Percentiles rank a stretch among this genome's conserved stretches.
phyloP scores from a whole-genome alignment of 148 eudicot species.

The Polygonum aviculare region DNA sequence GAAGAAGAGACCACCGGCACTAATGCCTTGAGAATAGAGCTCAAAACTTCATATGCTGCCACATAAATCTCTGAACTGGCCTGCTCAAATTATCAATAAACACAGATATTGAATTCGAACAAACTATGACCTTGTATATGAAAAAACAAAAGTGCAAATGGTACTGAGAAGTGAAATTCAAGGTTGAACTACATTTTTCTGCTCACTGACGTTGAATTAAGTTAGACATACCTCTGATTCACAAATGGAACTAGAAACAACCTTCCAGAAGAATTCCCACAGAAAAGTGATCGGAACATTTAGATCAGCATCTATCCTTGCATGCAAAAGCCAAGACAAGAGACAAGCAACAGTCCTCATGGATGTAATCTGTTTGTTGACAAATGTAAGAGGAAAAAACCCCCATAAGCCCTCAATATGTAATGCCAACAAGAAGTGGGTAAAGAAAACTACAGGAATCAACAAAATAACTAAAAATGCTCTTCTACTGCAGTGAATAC shows the following conservation, averaged over 20 bases:
- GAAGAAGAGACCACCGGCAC: slow-evolving; percentile 37
- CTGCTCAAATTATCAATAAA: slow-evolving; percentile 31
- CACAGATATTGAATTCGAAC: slow-evolving; percentile 9
- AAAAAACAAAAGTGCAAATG: neutral
- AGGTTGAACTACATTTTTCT: neutral
- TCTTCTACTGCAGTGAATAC: slow-evolving; percentile 9
- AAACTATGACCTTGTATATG: neutral
- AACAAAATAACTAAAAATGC: neutral
- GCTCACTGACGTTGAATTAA: neutral
- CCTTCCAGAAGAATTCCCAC: slow-evolving; percentile 62
- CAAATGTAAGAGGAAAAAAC: neutral
- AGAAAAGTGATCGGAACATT: slow-evolving; percentile 32
- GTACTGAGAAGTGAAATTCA: neutral
- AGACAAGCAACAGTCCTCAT: slow-evolving; percentile 55
- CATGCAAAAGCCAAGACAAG: slow-evolving; percentile 48
- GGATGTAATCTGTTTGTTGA: slow-evolving; percentile 49
- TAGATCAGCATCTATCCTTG: slow-evolving; percentile 23
- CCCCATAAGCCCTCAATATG: neutral
- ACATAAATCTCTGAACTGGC: slow-evolving; percentile 57
- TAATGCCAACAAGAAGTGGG: neutral
- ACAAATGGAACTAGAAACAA: slow-evolving; percentile 36
- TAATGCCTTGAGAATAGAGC: slow-evolving; percentile 49
- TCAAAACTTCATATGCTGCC: slow-evolving; percentile 75
- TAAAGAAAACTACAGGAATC: neutral
- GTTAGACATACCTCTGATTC: slow-evolving; percentile 53